Evolutionary conservation across 371 early-diverging fungal species (phyloP).

Genomic region (Globomyces sp.): DNA sequence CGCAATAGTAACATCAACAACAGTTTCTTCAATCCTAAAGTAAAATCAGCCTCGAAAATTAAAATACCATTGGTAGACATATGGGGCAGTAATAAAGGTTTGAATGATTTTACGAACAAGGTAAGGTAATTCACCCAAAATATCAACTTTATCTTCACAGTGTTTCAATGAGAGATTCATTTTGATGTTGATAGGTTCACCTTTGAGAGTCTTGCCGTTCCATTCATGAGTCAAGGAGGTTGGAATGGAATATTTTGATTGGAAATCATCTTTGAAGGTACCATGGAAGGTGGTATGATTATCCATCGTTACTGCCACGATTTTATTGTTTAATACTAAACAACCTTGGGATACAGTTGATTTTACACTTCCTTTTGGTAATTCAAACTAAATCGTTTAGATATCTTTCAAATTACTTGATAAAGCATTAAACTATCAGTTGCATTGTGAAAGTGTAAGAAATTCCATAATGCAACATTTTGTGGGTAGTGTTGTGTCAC

Average conservation of each 20-base stretch:
- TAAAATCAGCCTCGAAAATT: conserved; percentile 32
- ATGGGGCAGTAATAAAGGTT: conserved; percentile 89
- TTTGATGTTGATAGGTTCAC: conserved; percentile 59
- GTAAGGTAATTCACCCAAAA: conserved; percentile 85
- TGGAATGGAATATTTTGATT: conserved; percentile 73
- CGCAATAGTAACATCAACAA: conserved; percentile 57
- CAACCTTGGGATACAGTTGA: conserved; percentile 66
- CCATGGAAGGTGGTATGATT: conserved; percentile 60
- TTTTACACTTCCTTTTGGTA: conserved; percentile 65
- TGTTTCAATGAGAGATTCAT: conserved; percentile 61
- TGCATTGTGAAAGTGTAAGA: conserved; percentile 64
- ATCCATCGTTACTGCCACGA: conserved; percentile 71
- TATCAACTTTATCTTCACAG: conserved; percentile 72
- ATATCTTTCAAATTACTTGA: conserved; percentile 40
- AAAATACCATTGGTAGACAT: conserved; percentile 84
- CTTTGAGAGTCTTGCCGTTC: conserved; percentile 72
- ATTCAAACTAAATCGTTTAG: conserved; percentile 61
- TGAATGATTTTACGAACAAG: conserved; percentile 85
- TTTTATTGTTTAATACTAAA: conserved; percentile 63
- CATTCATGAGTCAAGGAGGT: conserved; percentile 64
- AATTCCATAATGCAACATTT: conserved; percentile 82
- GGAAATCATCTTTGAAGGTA: conserved; percentile 46
- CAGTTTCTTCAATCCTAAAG: conserved; percentile 29
- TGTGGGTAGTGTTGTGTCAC: conserved; percentile 72
- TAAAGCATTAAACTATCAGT: conserved; percentile 59